Evolutionary conservation across 208 protist species (phyloP), one percentile per base, ranked within the genome.

Genomic region (Crithidia fasciculata): DNA sequence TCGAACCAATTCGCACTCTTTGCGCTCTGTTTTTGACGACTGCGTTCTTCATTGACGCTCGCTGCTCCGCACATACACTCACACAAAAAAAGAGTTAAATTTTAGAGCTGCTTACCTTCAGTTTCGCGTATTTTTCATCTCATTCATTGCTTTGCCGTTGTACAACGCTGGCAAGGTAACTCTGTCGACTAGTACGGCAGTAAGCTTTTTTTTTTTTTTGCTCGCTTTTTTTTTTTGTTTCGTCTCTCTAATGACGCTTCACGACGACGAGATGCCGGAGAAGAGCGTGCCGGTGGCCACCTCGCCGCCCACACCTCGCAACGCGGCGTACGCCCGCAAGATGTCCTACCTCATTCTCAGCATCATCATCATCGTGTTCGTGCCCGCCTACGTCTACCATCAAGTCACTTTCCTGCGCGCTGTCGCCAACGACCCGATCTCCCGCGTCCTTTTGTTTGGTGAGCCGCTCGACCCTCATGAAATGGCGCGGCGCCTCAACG

Each of bases 211-310:
- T 44, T 64, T 76, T 49, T 76, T 40, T 19, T 49, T 57, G 45
- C 45, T 75, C 12, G 54, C 41, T 19, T 58, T 47, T 69, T 62
- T 62, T 60, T 57, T 68, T 55, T 64, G 16, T 12, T 69, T 49
- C 43, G 13, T 68, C 8, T 60, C 53, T 76, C 19, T 63, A 71
- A 16, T 74, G 70, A 13, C 67, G 56, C 15, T 49, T 52, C 43
- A 6, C 39, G 41, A 3, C 5, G 28, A 28, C 28, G 28, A 28
- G 28, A 28, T 28, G 28, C 28, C 28, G 28, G 28, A 28, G 28
- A 28, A 28, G 28, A 28, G 28, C 28, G 28, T 28, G 28, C 28
- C 28, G 28, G 28, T 28, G 28, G 28, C 28, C 28, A 28, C 28
- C 28, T 28, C 28, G 28, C 28, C 28, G 28, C 28, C 28, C 28